Base-by-base conservation (phyloP, 805 yeast genomes). In the Sporopachydermia quercuum region DNA sequence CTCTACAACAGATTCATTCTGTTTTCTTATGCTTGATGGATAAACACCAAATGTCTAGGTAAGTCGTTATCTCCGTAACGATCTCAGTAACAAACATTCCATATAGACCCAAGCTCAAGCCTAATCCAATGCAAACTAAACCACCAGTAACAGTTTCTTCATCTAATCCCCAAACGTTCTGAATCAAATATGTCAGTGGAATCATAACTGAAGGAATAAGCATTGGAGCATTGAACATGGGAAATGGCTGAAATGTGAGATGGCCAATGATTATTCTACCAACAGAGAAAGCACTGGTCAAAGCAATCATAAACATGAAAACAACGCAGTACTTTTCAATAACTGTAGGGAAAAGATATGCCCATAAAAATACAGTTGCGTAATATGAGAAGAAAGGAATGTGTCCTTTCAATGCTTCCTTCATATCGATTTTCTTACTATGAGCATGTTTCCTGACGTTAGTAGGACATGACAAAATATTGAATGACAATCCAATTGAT, bases 241-340 rank as follows among this genome's bases (percentile, higher is more conserved):
- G 96, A 66, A 82, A 86, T 11, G 63, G 59, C 56, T 82, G 94
- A 39, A 70, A 61, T 1, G 96, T 83, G 48, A 89, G 71, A 56
- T 87, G 97, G 2, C 84, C 87, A 42, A 79, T 66, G 51, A 87
- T 87, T 45, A 87, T 84, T 54, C 91, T 73, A 3, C 96, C 96
- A n/a, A 89, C 96, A 3, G 74, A 65, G 51, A 82, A 79, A 1
- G 97, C 95, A 47, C 80, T 60, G 1, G 81, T 70, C 39, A 79
- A 66, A 1, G 94, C 93, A 50, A 82, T 74, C 18, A 87, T 71
- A 37, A 80, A 52, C 16, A 77, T 61, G 47, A 79, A 66, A 23
- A 93, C 80, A 36, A 83, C 54, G 34, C 63, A 63, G 47, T 63
- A 61, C 8, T 62, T 51, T 4, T 38, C 19, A 17, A 74, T 59